Conservation (phyloP, 257 asterid species). For the Solanum appendiculatum region DNA sequence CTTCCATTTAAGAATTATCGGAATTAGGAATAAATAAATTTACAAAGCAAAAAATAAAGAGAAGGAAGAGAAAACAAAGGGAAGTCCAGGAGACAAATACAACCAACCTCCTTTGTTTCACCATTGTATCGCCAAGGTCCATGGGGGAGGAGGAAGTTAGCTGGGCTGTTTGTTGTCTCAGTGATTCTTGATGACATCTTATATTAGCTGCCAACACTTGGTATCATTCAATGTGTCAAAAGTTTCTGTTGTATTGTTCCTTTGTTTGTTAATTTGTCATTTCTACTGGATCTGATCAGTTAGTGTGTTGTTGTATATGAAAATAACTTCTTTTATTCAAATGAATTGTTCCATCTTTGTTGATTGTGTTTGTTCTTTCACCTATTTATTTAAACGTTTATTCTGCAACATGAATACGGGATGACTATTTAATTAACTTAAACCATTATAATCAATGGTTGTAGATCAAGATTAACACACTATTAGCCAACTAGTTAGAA, state of each 20-base stretch:
- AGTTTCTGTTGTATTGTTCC: background rate
- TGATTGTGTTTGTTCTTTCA: background rate
- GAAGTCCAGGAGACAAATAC: background rate
- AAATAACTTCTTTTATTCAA: background rate
- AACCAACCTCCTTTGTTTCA: background rate
- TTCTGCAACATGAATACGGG: background rate
- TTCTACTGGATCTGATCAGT: constrained; percentile 4
- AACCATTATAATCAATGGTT: background rate
- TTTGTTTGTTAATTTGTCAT: constrained; percentile 1
- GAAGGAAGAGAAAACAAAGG: background rate
- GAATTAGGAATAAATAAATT: background rate
- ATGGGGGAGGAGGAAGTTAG: background rate
- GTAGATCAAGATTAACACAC: background rate
- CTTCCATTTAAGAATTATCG: background rate
- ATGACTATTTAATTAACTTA: background rate
- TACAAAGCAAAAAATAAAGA: background rate
- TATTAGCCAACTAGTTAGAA: background rate
- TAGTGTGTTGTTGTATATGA: background rate
- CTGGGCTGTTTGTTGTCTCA: background rate
- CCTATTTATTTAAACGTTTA: background rate
- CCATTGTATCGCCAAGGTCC: background rate
- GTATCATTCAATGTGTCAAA: constrained; percentile 8
- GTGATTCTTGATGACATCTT: background rate
- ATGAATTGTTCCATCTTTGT: background rate
- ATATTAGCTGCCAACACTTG: background rate